Base-by-base conservation (phyloP, 2,329 filamentous ascomycete genomes). In the Hypoxylon sp. region DNA sequence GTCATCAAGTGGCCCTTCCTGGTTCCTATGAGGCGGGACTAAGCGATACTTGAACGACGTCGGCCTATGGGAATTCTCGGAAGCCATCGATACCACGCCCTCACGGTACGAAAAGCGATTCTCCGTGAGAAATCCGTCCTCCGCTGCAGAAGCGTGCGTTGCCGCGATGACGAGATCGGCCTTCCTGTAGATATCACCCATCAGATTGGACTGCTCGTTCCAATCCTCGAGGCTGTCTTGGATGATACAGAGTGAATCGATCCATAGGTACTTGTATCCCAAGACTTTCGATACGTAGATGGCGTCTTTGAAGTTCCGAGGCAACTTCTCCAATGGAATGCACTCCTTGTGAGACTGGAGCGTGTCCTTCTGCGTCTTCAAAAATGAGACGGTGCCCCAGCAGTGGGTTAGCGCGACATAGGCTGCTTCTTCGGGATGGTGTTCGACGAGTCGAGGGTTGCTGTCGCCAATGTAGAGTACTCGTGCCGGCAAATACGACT, bases 141-240 rank as follows among this genome's bases (percentile, higher is more conserved):
- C 5, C 1, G 46, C 33, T 18, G 21, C 29, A 21, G 46, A 9
- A 4, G 48, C 37, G 10, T 18, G 24, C 4, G 48, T 42, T 2
- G 48, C 48, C 27, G 35, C 37, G 13, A 42, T 42, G 26, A 50
- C 48, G 11, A 50, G 48, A 13, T 50, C 48, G 15, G 47, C 48
- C 1, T 17, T 21, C 3, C 35, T 27, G 24, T 41, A 42, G 3
- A 41, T 11, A 7, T 24, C 9, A 7, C 13, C 37, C 37, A 50
- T 50, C 11, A 41, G 37, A 11, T 42, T 42, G 11, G 37, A 41
- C 20, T 50, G 15, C 26, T 24, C 9, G 9, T 7, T 13, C 48
- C 37, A 42, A 20, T 45, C 48, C 26, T 52, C 13, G 5, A 4
- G 5, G 23, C 29, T 31, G 20, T 38, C 40, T 52, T 52, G 48